Evolutionary conservation across 441 rosid species (phyloP).

Genomic region (Bruguiera hainesii): DNA sequence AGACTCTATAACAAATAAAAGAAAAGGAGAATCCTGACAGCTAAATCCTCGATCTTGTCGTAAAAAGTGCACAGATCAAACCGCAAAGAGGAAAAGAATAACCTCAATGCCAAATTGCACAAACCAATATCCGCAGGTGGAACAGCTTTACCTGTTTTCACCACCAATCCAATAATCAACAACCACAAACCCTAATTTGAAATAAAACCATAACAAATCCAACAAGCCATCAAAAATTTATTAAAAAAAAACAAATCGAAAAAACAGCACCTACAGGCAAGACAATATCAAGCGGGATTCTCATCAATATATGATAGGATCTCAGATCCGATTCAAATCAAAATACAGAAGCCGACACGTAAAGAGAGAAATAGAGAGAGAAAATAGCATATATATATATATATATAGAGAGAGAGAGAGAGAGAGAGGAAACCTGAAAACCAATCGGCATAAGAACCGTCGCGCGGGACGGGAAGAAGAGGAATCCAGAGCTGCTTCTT

Average conservation of each 20-base stretch:
- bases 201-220: too few relatives aligned
- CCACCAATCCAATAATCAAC: too few relatives aligned
- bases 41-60: too few relatives aligned
- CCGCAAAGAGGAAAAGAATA: too few relatives aligned
- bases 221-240: not conserved
- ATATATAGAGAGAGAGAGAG: not conserved
- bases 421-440: constrained; percentile 43
- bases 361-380: not conserved
- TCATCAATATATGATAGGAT: constrained; percentile 4
- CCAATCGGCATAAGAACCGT: constrained; percentile 80
- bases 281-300: not conserved
- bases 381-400: too few relatives aligned
- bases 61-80: too few relatives aligned
- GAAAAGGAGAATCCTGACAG: too few relatives aligned
- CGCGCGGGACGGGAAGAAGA: constrained; percentile 61
- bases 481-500: constrained; percentile 60
- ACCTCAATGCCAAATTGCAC: too few relatives aligned
- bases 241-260: not conserved
- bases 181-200: constrained; percentile 1
- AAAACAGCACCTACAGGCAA: not conserved
- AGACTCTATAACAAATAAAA: too few relatives aligned
- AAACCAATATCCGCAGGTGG: too few relatives aligned
- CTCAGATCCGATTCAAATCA: constrained; percentile 23
- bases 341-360: not conserved
- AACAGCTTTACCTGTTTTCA: too few relatives aligned